Conservation (phyloP, 345 rosid genomes). For the Citrus hindsii region DNA sequence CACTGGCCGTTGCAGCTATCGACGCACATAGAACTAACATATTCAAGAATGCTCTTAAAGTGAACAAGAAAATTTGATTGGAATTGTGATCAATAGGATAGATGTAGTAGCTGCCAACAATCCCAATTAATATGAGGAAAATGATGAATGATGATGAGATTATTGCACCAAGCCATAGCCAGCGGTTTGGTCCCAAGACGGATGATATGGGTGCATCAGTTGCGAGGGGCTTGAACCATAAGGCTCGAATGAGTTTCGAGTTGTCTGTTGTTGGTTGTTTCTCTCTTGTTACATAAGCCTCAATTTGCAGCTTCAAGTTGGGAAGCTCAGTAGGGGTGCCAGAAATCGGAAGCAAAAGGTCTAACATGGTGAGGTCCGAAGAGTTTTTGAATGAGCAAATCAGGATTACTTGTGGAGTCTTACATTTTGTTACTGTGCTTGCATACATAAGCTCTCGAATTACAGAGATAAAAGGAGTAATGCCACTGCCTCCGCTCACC, state of each 20-base stretch:
- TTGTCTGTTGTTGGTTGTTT: constrained; percentile 21
- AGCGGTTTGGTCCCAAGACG: constrained; percentile 63
- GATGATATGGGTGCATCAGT: constrained; percentile 53
- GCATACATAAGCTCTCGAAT: constrained; percentile 52
- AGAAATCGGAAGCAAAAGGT: constrained; percentile 53
- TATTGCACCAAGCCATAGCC: constrained; percentile 72
- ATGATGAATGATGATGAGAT: constrained; percentile 59
- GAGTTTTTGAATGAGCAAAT: constrained; percentile 58
- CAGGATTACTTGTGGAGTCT: constrained; percentile 46
- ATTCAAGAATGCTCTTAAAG: constrained; percentile 30
- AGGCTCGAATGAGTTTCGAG: constrained; percentile 26
- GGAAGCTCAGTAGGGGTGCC: constrained; percentile 36
- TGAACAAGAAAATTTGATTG: constrained; percentile 17
- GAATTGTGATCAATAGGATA: constrained; percentile 52
- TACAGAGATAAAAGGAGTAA: constrained; percentile 81
- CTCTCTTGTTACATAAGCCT: constrained; percentile 77
- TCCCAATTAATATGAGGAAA: constrained; percentile 54
- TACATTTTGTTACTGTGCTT: constrained; percentile 26
- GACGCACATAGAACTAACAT: constrained; percentile 40
- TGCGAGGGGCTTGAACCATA: constrained; percentile 56
- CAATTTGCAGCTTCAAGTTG: constrained; percentile 39
- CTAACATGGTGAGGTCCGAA: constrained; percentile 60
- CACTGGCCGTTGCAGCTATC: constrained; percentile 44
- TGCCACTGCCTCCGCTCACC: constrained; percentile 95
- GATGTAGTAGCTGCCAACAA: constrained; percentile 50